Evolutionary conservation across 257 asterid genomes (phyloP).

Genomic region (Striga asiatica): DNA sequence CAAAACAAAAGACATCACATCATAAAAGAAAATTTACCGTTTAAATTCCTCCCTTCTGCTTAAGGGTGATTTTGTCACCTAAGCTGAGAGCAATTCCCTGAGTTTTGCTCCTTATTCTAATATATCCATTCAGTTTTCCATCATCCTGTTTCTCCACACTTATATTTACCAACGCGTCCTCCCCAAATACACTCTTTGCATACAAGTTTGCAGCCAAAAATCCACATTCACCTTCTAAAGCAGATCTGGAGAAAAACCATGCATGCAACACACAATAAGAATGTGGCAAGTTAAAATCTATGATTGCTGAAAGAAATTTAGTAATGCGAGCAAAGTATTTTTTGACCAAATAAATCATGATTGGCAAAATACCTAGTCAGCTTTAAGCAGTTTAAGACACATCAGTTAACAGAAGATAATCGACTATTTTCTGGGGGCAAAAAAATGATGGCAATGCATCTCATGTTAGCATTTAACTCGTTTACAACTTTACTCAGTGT

Average conservation of each 20-base stretch:
- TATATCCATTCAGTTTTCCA: conserved; percentile 86
- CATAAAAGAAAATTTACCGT: conserved; percentile 21
- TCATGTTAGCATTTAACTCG: neutral
- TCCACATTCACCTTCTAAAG: conserved; percentile 95
- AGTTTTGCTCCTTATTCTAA: conserved; percentile 97
- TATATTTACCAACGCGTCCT: conserved; percentile 91
- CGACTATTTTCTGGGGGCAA: neutral
- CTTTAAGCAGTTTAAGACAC: neutral
- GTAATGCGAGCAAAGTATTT: neutral
- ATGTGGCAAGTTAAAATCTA: neutral
- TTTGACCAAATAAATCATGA: neutral
- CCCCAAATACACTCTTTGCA: conserved; percentile 97
- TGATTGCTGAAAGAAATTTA: neutral
- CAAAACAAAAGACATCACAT: neutral
- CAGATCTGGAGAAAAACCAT: conserved; percentile 54
- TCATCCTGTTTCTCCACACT: conserved; percentile 90
- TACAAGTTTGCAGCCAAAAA: conserved; percentile 92
- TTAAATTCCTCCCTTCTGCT: conserved; percentile 98
- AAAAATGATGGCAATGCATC: neutral
- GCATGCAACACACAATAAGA: neutral
- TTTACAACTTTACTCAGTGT: neutral
- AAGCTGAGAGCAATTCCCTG: conserved; percentile 99
- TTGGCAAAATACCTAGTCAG: neutral
- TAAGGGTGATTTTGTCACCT: conserved; percentile 96
- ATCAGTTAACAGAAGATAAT: neutral